Percentiles rank a stretch among this genome's conserved stretches.
phyloP scores from a whole-genome alignment of 352 stramenopile species.

The Phytophthora cryptogea region DNA sequence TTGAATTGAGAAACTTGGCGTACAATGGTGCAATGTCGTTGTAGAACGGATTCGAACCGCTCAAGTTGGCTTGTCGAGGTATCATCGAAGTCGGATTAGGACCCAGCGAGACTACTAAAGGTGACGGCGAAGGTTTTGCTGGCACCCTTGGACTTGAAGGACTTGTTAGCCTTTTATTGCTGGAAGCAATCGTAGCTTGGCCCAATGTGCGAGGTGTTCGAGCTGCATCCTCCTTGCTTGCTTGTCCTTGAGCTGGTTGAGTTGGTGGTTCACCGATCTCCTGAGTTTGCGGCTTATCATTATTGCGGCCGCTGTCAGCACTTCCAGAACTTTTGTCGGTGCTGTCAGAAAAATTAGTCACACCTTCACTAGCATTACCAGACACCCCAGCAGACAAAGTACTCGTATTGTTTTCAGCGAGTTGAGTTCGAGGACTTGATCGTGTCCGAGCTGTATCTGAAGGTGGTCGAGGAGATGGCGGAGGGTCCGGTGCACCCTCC shows the following conservation, averaged over 20 bases:
- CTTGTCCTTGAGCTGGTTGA: neutral
- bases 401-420: conserved; percentile 1
- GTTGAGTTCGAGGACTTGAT: conserved; percentile 7
- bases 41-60: conserved; percentile 63
- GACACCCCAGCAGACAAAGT: neutral
- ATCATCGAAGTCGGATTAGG: conserved; percentile 5
- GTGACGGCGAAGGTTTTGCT: neutral
- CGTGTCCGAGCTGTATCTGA: conserved; percentile 2
- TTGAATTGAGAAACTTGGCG: conserved; percentile 73
- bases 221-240: conserved; percentile 24
- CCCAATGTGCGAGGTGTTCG: conserved; percentile 11
- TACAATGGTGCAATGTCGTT: conserved; percentile 77
- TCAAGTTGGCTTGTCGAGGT: conserved; percentile 23
- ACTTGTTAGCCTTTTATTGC: conserved; percentile 6
- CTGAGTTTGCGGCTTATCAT: neutral
- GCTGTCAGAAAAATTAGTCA: neutral
- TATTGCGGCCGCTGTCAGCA: neutral
- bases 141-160: conserved; percentile 1
- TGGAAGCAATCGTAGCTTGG: conserved; percentile 9
- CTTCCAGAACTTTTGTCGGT: neutral
- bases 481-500: conserved; percentile 1
- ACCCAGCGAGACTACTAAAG: neutral
- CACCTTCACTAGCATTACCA: neutral
- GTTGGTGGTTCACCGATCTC: neutral
- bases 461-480: conserved; percentile 12